phyloP scores from a whole-genome alignment of 257 asterid genomes.

The Nicotiana otophora region DNA sequence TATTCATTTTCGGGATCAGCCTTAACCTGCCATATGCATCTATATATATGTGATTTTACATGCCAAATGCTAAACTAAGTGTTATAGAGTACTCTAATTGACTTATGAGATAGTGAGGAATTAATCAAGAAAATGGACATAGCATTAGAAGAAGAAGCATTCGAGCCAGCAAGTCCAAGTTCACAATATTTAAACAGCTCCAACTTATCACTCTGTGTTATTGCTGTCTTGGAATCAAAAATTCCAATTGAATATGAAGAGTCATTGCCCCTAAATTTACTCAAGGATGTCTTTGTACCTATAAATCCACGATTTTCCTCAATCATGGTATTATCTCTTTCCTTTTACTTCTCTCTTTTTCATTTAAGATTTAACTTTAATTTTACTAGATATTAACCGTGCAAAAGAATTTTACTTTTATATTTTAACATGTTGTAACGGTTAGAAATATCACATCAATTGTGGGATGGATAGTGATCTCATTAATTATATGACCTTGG shows the following conservation, averaged over 20 bases:
- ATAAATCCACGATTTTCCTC: constrained; percentile 31
- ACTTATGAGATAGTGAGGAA: not conserved
- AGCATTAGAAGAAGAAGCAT: constrained; percentile 13
- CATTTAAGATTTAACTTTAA: not conserved
- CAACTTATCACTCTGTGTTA: constrained; percentile 14
- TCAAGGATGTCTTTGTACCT: constrained; percentile 22
- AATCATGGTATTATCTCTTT: constrained; percentile 18
- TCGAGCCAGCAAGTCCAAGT: constrained; percentile 25
- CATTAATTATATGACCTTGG: no score
- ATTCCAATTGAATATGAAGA: constrained; percentile 22
- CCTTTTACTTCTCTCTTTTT: not conserved
- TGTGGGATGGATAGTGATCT: no score
- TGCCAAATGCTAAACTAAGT: not conserved
- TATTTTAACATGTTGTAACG: no score
- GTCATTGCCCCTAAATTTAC: constrained; percentile 1
- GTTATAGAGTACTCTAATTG: no score
- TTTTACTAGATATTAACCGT: no score
- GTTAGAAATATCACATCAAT: no score
- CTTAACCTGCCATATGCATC: not conserved
- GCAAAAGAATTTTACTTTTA: no score
- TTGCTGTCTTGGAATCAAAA: constrained; percentile 20
- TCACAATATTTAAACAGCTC: constrained; percentile 24
- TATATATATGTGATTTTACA: not conserved
- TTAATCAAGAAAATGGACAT: constrained; percentile 7
- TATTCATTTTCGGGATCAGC: not conserved